A percentile compares a stretch with the other conserved stretches of the same genome.
phyloP scores from a whole-genome alignment of 2,329 filamentous ascomycete genomes.

The Colletotrichum brevisporum region DNA sequence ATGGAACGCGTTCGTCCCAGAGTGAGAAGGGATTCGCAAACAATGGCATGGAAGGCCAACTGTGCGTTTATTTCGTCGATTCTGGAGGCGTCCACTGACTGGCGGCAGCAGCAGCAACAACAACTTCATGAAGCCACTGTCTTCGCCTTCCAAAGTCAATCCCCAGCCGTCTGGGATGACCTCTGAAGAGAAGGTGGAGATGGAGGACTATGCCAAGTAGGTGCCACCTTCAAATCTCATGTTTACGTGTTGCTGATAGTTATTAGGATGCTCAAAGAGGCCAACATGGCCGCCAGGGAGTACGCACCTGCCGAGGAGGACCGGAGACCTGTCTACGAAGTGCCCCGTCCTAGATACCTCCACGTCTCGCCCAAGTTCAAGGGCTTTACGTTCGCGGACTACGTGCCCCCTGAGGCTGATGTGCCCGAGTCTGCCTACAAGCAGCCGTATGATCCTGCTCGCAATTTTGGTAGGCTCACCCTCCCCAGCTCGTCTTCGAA shows the following conservation, averaged over 20 bases:
- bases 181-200: not conserved
- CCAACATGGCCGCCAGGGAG: constrained; percentile 18
- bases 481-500: not conserved
- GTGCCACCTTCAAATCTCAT: not conserved
- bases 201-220: constrained; percentile 21
- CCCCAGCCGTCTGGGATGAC: not conserved
- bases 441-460: constrained; percentile 23
- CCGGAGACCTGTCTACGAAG: constrained; percentile 31
- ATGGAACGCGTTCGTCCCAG: not conserved
- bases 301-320: constrained; percentile 29
- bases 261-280: constrained; percentile 33
- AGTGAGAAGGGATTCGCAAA: not conserved
- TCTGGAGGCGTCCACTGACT: not conserved
- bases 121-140: not conserved
- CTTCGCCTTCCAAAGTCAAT: not conserved
- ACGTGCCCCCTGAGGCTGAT: constrained; percentile 7
- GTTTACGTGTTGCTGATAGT: not conserved
- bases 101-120: not conserved
- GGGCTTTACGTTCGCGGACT: constrained; percentile 27
- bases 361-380: constrained; percentile 35
- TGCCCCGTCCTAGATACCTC: constrained; percentile 40
- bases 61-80: too few relatives aligned
- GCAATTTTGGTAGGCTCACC: constrained; percentile 23
- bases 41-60: too few relatives aligned
- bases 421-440: constrained; percentile 3